These are phyloP conservation scores for Effrenium voratum DNA, from an alignment of 73 alveolate genomes.

Conservation along the genomic window DNA sequence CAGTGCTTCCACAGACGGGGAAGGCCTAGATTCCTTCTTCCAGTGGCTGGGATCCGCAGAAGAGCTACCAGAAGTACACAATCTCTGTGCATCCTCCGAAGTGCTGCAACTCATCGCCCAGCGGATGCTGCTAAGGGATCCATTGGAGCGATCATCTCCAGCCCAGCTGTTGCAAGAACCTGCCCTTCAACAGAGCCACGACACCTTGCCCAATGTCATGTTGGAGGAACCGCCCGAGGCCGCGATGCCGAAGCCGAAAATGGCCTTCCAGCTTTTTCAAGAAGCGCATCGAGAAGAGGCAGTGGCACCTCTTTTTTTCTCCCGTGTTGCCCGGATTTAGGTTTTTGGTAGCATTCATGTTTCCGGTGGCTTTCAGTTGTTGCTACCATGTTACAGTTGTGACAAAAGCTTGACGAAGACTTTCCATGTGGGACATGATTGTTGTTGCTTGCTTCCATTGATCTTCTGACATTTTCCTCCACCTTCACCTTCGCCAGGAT, in stretches of 20 bases:
- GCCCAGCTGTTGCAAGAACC: conserved; percentile 50
- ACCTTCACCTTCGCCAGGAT: too few relatives aligned
- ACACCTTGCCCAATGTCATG: neutral
- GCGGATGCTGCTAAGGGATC: conserved; percentile 22
- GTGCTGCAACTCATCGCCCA: neutral
- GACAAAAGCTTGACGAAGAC: too few relatives aligned
- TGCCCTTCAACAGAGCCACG: conserved; percentile 7
- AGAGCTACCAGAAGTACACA: neutral
- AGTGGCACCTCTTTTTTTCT: too few relatives aligned
- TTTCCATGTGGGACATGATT: too few relatives aligned
- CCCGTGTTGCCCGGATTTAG: too few relatives aligned
- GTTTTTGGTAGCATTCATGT: too few relatives aligned
- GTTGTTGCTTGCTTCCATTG: too few relatives aligned
- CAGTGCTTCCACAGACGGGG: neutral
- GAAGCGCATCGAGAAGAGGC: conserved; percentile 76
- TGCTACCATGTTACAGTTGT: too few relatives aligned
- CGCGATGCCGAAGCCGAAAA: conserved; percentile 24
- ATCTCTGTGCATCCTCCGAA: neutral
- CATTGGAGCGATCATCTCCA: conserved; percentile 34
- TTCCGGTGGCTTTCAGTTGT: too few relatives aligned
- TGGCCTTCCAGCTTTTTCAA: conserved; percentile 71
- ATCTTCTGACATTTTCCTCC: too few relatives aligned
- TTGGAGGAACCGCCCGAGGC: conserved; percentile 21
- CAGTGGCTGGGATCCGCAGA: conserved; percentile 58
- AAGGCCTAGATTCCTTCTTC: conserved; percentile 16